phyloP scores from a whole-genome alignment of 805 yeast genomes.

The Kazachstania bromeliacearum region DNA sequence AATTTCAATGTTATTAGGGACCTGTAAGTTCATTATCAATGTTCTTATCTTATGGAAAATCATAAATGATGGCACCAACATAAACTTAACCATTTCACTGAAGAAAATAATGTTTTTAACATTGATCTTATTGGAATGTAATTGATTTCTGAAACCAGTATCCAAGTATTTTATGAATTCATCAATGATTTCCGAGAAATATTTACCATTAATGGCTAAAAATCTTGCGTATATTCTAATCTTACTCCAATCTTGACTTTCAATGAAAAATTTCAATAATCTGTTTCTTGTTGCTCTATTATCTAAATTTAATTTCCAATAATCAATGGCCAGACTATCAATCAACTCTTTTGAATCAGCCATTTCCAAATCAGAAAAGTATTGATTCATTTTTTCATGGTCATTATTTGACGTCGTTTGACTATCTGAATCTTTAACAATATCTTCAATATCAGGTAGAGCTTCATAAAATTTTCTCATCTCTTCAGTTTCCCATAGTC shows the following conservation, averaged over 20 bases:
- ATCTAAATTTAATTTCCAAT: constrained; percentile 43
- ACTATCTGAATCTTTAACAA: constrained; percentile 24
- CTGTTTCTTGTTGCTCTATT: constrained; percentile 67
- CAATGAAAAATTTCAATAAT: constrained; percentile 46
- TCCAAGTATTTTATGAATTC: constrained; percentile 50
- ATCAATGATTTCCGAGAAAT: constrained; percentile 41
- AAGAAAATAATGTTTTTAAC: constrained; percentile 54
- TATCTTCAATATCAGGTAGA: constrained; percentile 35
- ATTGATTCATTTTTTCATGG: constrained; percentile 35
- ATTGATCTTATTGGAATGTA: constrained; percentile 43
- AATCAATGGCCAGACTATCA: constrained; percentile 39
- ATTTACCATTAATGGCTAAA: constrained; percentile 46
- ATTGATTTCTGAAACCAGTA: constrained; percentile 49
- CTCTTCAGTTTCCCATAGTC: constrained; percentile 57
- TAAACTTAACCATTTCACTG: constrained; percentile 69
- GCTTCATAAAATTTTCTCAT: constrained; percentile 56
- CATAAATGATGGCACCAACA: constrained; percentile 58
- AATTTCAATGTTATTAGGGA: constrained; percentile 56
- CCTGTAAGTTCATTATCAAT: constrained; percentile 42
- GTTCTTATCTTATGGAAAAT: constrained; percentile 64
- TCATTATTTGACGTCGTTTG: constrained; percentile 10
- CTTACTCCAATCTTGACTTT: constrained; percentile 37
- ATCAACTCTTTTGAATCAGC: constrained; percentile 40
- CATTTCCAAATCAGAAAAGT: constrained; percentile 36
- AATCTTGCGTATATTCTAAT: constrained; percentile 54